Conservation (phyloP, 169 alveolate species). For the Plasmodium berghei region DNA sequence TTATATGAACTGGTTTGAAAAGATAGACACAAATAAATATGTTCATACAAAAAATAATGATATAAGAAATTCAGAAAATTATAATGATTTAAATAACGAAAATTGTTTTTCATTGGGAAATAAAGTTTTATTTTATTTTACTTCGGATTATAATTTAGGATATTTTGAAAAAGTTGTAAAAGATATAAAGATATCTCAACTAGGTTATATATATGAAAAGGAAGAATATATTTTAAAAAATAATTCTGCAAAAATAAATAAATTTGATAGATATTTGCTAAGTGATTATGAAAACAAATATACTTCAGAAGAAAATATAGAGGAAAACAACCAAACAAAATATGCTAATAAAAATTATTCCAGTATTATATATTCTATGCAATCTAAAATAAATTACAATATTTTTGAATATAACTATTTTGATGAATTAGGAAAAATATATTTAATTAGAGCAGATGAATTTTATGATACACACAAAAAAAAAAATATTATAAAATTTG, state of each 20-base stretch:
- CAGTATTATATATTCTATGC: slow-evolving; percentile 47
- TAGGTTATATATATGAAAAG: slow-evolving; percentile 65
- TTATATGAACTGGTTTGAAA: slow-evolving; percentile 28
- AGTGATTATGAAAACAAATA: slow-evolving; percentile 47
- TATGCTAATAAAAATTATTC: not conserved
- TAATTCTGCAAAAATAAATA: slow-evolving; percentile 43
- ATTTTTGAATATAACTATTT: slow-evolving; percentile 59
- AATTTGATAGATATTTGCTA: slow-evolving; percentile 58
- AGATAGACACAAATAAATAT: slow-evolving; percentile 26
- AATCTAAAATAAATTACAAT: slow-evolving; percentile 35
- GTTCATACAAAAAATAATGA: not conserved
- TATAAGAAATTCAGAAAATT: no score
- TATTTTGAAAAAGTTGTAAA: slow-evolving; percentile 59
- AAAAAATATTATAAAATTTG: slow-evolving; percentile 24
- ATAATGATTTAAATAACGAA: not conserved
- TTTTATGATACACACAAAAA: slow-evolving; percentile 33
- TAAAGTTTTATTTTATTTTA: slow-evolving; percentile 47
- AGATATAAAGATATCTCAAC: slow-evolving; percentile 40
- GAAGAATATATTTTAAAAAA: slow-evolving; percentile 65
- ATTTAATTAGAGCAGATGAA: slow-evolving; percentile 53
- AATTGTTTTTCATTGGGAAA: slow-evolving; percentile 37
- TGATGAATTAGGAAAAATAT: slow-evolving; percentile 65
- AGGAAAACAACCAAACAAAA: no score
- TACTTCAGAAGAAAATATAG: slow-evolving; percentile 5
- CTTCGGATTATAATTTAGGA: slow-evolving; percentile 35